phyloP scores from a whole-genome alignment of 2,329 filamentous ascomycete genomes.

The Pseudopithomyces maydicus region DNA sequence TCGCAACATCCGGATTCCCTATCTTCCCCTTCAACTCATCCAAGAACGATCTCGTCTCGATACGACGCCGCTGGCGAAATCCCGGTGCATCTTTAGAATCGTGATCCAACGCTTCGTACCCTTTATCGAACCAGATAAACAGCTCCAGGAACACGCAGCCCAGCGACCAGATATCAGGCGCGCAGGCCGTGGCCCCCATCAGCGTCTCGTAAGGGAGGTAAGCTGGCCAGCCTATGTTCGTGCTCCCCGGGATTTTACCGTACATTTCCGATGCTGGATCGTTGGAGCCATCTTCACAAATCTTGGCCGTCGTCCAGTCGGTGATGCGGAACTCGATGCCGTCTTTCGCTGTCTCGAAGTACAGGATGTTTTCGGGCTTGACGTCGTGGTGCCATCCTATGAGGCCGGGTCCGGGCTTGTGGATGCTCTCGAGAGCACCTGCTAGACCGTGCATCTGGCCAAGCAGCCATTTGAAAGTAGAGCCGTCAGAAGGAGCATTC shows the following conservation, averaged over 20 bases:
- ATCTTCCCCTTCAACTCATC: not conserved
- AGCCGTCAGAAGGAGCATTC: not conserved
- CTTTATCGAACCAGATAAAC: not conserved
- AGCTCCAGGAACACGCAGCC: slow-evolving; percentile 5
- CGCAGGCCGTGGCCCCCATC: not conserved
- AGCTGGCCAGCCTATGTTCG: not conserved
- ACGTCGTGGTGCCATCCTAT: not conserved
- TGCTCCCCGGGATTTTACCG: not conserved
- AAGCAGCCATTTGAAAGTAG: not conserved
- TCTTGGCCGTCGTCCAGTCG: not conserved
- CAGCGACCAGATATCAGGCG: slow-evolving; percentile 4
- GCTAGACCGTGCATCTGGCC: not conserved
- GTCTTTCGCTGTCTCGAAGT: not conserved
- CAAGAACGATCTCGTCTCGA: not conserved
- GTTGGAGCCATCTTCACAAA: not conserved
- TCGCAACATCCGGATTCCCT: not conserved
- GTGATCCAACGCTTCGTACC: not conserved
- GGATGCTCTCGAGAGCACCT: not conserved
- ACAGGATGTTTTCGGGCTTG: not conserved
- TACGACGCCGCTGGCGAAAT: not conserved
- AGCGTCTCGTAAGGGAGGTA: not conserved
- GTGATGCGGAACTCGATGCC: not conserved
- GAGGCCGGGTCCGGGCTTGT: not conserved
- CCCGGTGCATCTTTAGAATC: not conserved
- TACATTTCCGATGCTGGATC: not conserved